phyloP scores from a whole-genome alignment of 495 filamentous ascomycete genomes.

The Lasiosphaeris hirsuta region DNA sequence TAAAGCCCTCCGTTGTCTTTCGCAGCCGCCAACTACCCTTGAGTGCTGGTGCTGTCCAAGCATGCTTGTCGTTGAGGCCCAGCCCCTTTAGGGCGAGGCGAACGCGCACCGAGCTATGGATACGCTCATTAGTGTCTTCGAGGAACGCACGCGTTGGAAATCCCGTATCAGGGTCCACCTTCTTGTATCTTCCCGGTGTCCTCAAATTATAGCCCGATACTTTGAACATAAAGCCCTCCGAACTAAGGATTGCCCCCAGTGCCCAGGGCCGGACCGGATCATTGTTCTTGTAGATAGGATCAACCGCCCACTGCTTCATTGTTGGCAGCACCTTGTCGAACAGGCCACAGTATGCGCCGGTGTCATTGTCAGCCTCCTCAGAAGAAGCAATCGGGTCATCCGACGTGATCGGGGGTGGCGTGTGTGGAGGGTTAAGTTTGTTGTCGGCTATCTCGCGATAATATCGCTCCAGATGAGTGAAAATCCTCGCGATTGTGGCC shows the following conservation, averaged over 20 bases:
- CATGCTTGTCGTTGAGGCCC: conserved; percentile 51
- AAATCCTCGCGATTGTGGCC: conserved; percentile 50
- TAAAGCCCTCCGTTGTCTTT: conserved; percentile 24
- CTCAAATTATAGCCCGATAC: conserved; percentile 50
- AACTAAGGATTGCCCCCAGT: conserved; percentile 52
- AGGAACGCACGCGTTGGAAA: conserved; percentile 42
- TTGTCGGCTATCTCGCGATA: conserved; percentile 26
- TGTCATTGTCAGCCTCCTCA: conserved; percentile 10
- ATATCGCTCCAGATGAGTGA: conserved; percentile 46
- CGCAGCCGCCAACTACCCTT: conserved; percentile 38
- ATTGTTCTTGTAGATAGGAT: conserved; percentile 45
- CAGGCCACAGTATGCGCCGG: conserved; percentile 1
- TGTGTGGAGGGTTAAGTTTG: conserved; percentile 11
- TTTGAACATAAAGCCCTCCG: conserved; percentile 47
- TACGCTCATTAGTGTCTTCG: conserved; percentile 59
- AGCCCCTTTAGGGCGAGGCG: conserved; percentile 52
- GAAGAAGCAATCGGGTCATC: neutral
- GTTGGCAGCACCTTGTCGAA: conserved; percentile 13
- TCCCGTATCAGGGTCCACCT: conserved; percentile 49
- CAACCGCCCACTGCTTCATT: conserved; percentile 41
- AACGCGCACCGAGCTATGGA: conserved; percentile 60
- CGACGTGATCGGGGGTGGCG: conserved; percentile 6
- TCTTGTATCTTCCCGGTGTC: conserved; percentile 57
- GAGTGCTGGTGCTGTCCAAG: conserved; percentile 54
- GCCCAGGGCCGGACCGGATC: conserved; percentile 55